Percentiles rank a stretch among this genome's conserved stretches.
phyloP scores from a whole-genome alignment of 2,329 filamentous ascomycete genomes.

The Rhexocercosporidium sp. region DNA sequence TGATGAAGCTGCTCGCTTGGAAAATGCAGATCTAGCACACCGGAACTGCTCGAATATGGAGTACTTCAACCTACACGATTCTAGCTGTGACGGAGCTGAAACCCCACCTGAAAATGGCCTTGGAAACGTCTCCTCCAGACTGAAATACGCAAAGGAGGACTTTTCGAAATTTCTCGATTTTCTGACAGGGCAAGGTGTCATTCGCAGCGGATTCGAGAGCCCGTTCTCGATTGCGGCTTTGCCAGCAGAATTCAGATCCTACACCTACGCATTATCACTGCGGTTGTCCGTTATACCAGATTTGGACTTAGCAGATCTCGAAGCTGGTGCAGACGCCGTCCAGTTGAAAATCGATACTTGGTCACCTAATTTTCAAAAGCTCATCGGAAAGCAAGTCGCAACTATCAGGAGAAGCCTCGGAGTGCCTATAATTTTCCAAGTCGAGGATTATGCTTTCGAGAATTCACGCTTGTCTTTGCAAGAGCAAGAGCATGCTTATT shows the following conservation, averaged over 20 bases:
- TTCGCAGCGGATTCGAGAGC: conserved; percentile 59
- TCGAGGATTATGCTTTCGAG: conserved; percentile 52
- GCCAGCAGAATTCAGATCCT: conserved; percentile 62
- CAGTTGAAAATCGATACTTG: conserved; percentile 65
- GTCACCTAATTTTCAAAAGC: conserved; percentile 53
- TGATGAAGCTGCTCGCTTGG: conserved; percentile 48
- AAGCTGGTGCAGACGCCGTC: conserved; percentile 63
- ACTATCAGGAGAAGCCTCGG: conserved; percentile 60
- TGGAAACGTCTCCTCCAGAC: conserved; percentile 52
- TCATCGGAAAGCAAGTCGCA: conserved; percentile 60
- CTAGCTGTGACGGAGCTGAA: conserved; percentile 44
- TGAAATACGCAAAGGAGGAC: conserved; percentile 61
- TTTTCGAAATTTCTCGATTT: conserved; percentile 64
- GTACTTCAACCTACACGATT: conserved; percentile 61
- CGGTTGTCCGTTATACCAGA: conserved; percentile 61
- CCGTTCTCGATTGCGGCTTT: conserved; percentile 65
- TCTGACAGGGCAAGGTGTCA: conserved; percentile 58
- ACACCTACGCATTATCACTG: conserved; percentile 71
- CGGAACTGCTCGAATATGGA: conserved; percentile 66
- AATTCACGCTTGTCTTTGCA: conserved; percentile 29
- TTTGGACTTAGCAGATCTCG: conserved; percentile 57
- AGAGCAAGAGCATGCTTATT: conserved; percentile 50
- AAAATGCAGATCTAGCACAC: conserved; percentile 51
- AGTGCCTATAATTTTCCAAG: conserved; percentile 61
- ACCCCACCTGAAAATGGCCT: conserved; percentile 49